phyloP scores from a whole-genome alignment of 2,329 filamentous ascomycete genomes.

The Cercospora sp. region DNA sequence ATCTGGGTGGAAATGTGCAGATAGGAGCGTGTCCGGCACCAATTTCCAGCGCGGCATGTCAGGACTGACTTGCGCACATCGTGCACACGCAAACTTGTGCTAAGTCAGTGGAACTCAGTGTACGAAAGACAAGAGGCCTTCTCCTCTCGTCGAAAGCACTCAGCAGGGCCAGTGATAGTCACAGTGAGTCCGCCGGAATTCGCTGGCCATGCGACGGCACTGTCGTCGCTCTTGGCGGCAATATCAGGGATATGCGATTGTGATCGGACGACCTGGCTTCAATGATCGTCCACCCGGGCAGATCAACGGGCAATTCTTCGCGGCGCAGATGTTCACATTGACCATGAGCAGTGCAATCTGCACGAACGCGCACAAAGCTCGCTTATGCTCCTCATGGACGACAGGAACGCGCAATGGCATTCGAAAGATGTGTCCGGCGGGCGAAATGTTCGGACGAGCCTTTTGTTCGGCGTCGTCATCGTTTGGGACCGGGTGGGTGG shows the following conservation, averaged over 20 bases:
- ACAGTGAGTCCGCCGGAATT: background rate
- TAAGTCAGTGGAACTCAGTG: background rate
- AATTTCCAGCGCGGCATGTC: background rate
- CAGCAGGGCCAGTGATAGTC: background rate
- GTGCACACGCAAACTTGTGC: background rate
- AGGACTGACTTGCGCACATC: background rate
- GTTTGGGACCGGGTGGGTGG: background rate
- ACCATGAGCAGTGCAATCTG: background rate
- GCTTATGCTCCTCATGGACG: background rate
- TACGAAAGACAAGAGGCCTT: background rate
- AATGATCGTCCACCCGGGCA: background rate
- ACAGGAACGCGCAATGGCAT: background rate
- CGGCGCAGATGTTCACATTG: background rate
- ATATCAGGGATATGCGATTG: background rate
- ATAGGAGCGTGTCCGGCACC: background rate
- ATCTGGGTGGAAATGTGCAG: conserved; percentile 1
- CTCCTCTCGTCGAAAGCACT: background rate
- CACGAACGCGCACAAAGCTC: background rate
- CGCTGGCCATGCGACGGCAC: background rate
- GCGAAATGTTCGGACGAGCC: background rate
- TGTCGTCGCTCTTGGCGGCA: background rate
- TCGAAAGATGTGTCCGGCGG: background rate
- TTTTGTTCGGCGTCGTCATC: conserved; percentile 1
- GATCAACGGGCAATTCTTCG: background rate
- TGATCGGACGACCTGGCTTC: background rate